Evolutionary conservation across 2,329 filamentous ascomycete genomes (phyloP).

Genomic region (Pyrenochaeta sp.): DNA sequence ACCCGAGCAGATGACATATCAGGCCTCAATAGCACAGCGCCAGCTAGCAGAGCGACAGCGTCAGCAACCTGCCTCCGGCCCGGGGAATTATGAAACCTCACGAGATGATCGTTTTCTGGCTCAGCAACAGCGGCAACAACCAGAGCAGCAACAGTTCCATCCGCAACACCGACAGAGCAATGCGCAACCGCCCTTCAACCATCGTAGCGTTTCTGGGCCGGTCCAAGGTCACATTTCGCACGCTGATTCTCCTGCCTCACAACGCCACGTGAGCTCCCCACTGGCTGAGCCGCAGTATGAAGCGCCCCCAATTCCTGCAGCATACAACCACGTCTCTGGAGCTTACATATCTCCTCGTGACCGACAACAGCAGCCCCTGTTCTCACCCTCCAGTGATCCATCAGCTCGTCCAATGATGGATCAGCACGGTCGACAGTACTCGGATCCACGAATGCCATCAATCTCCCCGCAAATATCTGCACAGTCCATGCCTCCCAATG

Average conservation of each 20-base stretch:
- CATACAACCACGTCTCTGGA: constrained; percentile 45
- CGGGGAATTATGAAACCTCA: constrained; percentile 3
- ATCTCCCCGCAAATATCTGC: constrained; percentile 46
- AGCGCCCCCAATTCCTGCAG: constrained; percentile 47
- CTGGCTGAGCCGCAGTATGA: constrained; percentile 44
- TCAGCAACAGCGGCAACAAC: constrained; percentile 25
- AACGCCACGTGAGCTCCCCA: constrained; percentile 33
- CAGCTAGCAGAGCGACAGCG: constrained; percentile 13
- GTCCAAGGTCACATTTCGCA: constrained; percentile 15
- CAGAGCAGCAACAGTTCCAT: constrained; percentile 14
- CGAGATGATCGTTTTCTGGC: constrained; percentile 10
- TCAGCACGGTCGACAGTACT: constrained; percentile 31
- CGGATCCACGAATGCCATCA: constrained; percentile 41
- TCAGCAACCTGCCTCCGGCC: constrained; percentile 4
- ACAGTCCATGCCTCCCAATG: constrained; percentile 32
- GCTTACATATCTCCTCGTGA: constrained; percentile 39
- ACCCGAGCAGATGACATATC: constrained; percentile 3
- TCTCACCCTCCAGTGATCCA: constrained; percentile 16
- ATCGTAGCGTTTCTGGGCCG: constrained; percentile 33
- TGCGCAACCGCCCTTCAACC: constrained; percentile 14
- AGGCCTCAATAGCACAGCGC: constrained; percentile 9
- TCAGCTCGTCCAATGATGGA: constrained; percentile 10
- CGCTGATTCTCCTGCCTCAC: constrained; percentile 18
- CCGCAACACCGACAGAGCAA: constrained; percentile 12
- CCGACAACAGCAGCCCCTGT: constrained; percentile 21